Base-by-base conservation (phyloP, 495 filamentous ascomycete genomes). In the Xylaria grammica region DNA sequence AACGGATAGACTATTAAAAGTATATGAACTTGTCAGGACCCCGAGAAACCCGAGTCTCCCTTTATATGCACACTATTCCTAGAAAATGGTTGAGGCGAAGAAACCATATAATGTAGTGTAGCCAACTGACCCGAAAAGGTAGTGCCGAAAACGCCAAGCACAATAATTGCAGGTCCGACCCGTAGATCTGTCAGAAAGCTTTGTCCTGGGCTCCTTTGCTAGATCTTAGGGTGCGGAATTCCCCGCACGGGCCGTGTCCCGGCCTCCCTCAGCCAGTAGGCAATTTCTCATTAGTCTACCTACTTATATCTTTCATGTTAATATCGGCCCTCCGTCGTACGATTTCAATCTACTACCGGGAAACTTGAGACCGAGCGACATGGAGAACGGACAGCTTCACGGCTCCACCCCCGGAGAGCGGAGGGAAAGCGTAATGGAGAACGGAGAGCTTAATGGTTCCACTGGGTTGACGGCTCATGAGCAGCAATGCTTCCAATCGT, bases 401-500 rank as follows among this genome's bases (percentile, higher is more conserved):
- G 42, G 29, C 27, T 46, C 42, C 29, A 48, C 56, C 27, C 10
- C 8, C 56, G 56, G 42, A 59, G 27, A 59, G 42, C 27, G 26
- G 6, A 48, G 42, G 24, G 36, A 15, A 46, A 46, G 19, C n/a
- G 55, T 17, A 9, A 45, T 7, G n/a, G 40, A 46, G 27, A 59
- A 48, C 56, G 42, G 56, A 59, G 42, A 32, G 56, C 7, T 48
- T 26, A 34, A 22, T n/a, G 29, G 11, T 2, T 36, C 42, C 27
- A 36, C 42, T 46, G 58, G 46, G 13, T 46, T 61, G 32, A 61
- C 58, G 46, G 58, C 29, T 20, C 27, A 30, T 10, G 58, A 29
- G n/a, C 29, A 51, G 46, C 15, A 61, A 42, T 8, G 46, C 48
- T 52, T 61, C 45, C 45, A 61, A 30, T 36, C 22, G 9, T 52